These are phyloP conservation scores for Colletotrichum truncatum DNA, from an alignment of 2,329 filamentous ascomycete species.

Conservation along the genomic window DNA sequence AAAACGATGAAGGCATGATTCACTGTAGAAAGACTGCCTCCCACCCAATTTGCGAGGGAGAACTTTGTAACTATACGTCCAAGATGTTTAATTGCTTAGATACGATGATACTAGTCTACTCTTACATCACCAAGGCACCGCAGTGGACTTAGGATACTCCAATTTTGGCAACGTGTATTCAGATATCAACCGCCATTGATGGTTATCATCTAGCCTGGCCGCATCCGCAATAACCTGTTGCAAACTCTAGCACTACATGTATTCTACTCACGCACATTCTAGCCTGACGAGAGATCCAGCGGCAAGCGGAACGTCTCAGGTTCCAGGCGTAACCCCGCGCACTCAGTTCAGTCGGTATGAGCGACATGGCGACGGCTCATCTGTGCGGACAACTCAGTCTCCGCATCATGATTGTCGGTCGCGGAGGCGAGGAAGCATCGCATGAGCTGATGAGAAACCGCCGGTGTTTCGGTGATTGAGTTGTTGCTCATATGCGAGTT, in stretches of 20 bases:
- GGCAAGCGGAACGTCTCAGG: not conserved
- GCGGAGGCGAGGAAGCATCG: slow-evolving; percentile 14
- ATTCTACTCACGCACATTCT: not conserved
- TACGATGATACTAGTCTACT: no score
- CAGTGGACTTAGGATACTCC: no score
- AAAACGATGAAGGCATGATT: no score
- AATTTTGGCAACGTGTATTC: not conserved
- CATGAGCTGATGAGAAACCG: slow-evolving; percentile 18
- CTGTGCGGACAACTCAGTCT: not conserved
- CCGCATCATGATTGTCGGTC: not conserved
- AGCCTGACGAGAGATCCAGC: not conserved
- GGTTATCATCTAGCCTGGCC: slow-evolving; percentile 5
- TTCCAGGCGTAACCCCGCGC: not conserved
- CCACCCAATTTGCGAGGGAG: no score
- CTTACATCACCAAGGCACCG: no score
- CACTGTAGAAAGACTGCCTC: no score
- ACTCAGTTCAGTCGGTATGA: not conserved
- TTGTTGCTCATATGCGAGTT: slow-evolving; percentile 18
- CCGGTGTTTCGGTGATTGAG: slow-evolving; percentile 17
- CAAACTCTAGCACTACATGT: not conserved
- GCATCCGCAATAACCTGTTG: not conserved
- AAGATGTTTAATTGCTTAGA: no score
- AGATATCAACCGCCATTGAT: not conserved
- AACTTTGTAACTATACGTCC: no score
- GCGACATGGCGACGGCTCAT: not conserved